These are phyloP conservation scores for Xenosphaeropsis pyriputrescens DNA, from an alignment of 2,329 filamentous ascomycete species.

Conservation along the genomic window DNA sequence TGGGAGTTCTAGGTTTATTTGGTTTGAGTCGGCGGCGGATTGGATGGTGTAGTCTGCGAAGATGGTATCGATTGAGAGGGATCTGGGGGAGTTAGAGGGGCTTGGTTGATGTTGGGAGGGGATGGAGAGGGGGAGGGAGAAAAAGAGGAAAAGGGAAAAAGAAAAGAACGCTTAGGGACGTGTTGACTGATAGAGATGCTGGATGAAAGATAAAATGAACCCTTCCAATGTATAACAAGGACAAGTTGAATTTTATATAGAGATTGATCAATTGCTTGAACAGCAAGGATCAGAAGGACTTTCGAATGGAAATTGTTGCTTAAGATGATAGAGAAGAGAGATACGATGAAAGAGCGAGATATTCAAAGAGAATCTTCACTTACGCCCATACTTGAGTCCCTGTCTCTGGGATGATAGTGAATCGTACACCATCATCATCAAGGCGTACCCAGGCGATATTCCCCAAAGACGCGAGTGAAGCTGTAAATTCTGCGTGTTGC, in stretches of 20 bases:
- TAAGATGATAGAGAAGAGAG: too few relatives aligned
- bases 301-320: too few relatives aligned
- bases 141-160: too few relatives aligned
- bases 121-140: too few relatives aligned
- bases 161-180: too few relatives aligned
- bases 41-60: conserved; percentile 78
- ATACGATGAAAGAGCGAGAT: conserved; percentile 1
- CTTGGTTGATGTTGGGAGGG: too few relatives aligned
- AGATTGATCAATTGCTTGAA: too few relatives aligned
- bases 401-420: conserved; percentile 89
- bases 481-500: conserved; percentile 38
- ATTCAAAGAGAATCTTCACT: conserved; percentile 20
- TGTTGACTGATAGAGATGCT: too few relatives aligned
- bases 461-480: conserved; percentile 43
- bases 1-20: conserved; percentile 92
- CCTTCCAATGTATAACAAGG: too few relatives aligned
- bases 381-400: conserved; percentile 95
- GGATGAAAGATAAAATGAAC: too few relatives aligned
- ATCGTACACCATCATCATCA: conserved; percentile 74
- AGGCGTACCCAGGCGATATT: conserved; percentile 40
- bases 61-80: conserved; percentile 61
- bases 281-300: too few relatives aligned
- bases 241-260: too few relatives aligned
- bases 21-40: conserved; percentile 68
- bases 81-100: conserved; percentile 21